These are phyloP conservation scores for Euphrasia arctica DNA, from an alignment of 305 asterid species.

Conservation along the genomic window DNA sequence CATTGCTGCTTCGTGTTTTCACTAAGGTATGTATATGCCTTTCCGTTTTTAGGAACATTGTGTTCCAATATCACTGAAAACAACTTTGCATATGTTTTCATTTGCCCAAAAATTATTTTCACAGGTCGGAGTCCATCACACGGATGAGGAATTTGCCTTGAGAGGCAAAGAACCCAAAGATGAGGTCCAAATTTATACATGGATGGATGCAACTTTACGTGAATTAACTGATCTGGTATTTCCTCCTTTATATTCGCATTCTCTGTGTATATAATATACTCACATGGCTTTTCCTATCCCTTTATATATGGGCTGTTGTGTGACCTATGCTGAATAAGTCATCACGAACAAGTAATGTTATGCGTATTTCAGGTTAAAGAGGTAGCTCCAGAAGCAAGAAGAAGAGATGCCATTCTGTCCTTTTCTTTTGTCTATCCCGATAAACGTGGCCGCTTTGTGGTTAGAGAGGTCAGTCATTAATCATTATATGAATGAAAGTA, in stretches of 20 bases:
- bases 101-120: slow-evolving; percentile 1
- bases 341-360: not conserved
- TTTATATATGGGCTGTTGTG: too few relatives aligned
- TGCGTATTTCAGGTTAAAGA: slow-evolving; percentile 72
- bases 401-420: slow-evolving; percentile 84
- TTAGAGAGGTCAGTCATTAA: slow-evolving; percentile 79
- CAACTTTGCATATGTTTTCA: slow-evolving; percentile 7
- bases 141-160: slow-evolving; percentile 76
- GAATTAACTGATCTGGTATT: slow-evolving; percentile 97
- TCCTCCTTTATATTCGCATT: too few relatives aligned
- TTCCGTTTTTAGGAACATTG: not conserved
- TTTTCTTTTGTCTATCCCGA: slow-evolving; percentile 94
- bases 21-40: slow-evolving; percentile 58
- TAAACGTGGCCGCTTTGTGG: slow-evolving; percentile 82
- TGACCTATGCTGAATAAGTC: too few relatives aligned
- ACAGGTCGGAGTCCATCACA: slow-evolving; percentile 90
- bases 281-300: too few relatives aligned
- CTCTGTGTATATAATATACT: too few relatives aligned
- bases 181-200: slow-evolving; percentile 96
- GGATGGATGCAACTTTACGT: slow-evolving; percentile 98
- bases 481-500: not conserved
- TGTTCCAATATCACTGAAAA: not conserved
- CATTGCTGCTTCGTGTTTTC: slow-evolving; percentile 82
- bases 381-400: slow-evolving; percentile 96
- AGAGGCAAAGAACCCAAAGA: slow-evolving; percentile 99